Percentiles rank a stretch among this genome's conserved stretches.
Evolutionary conservation across 768 basidiomycete genomes (phyloP).

Genomic region (Phlebiopsis flavidoalba): DNA sequence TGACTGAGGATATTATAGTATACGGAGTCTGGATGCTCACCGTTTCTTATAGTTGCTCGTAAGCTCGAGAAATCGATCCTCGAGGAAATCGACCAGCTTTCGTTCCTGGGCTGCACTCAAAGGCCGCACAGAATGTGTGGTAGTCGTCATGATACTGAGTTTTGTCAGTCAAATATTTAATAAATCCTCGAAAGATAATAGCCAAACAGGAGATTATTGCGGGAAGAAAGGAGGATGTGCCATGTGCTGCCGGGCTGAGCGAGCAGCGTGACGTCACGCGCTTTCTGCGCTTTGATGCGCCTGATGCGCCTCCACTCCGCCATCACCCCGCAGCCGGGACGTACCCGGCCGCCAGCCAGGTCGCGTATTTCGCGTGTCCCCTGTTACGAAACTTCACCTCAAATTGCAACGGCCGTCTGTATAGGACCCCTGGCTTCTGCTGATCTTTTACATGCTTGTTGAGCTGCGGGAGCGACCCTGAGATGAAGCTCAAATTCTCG

Average conservation of each 20-base stretch:
- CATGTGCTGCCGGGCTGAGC: too few relatives aligned
- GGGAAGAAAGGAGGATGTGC: background rate
- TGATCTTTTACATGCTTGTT: background rate
- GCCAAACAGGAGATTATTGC: background rate
- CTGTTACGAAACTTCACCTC: too few relatives aligned
- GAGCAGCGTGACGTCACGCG: background rate
- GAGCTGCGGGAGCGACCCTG: background rate
- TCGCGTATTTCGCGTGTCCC: too few relatives aligned
- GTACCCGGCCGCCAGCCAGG: background rate
- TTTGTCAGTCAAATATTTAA: too few relatives aligned
- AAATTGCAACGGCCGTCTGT: too few relatives aligned
- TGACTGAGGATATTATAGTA: background rate
- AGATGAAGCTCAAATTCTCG: background rate
- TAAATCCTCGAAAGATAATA: too few relatives aligned
- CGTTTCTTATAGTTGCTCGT: constrained; percentile 74
- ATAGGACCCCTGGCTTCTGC: too few relatives aligned
- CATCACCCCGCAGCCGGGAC: background rate
- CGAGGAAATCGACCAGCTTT: constrained; percentile 58
- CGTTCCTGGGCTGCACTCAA: constrained; percentile 47
- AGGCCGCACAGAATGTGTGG: background rate
- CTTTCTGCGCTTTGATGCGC: background rate
- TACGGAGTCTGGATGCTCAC: constrained; percentile 31
- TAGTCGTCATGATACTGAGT: background rate
- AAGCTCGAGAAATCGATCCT: constrained; percentile 58
- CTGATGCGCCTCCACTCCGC: background rate